A percentile compares a stretch with the other conserved stretches of the same genome.
Conservation (phyloP, 1,284 basidiomycete species). For the Leccinum pachyderme region DNA sequence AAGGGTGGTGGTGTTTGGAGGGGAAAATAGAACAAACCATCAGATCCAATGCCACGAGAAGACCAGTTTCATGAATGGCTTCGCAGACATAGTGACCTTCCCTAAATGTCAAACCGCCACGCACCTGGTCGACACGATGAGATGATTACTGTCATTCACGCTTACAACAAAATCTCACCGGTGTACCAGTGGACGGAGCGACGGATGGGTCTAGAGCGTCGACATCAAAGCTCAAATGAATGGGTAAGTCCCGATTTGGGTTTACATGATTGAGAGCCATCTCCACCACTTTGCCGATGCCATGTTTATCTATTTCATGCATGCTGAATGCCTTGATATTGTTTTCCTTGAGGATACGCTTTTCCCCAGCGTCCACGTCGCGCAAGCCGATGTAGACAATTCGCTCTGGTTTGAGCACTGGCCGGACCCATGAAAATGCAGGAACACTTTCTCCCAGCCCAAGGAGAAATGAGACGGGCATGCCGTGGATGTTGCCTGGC, state of each 20-base stretch:
- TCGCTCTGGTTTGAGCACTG: slow-evolving; percentile 67
- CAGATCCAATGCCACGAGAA: slow-evolving; percentile 87
- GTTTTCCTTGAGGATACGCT: slow-evolving; percentile 82
- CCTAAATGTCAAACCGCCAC: slow-evolving; percentile 94
- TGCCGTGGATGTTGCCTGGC: slow-evolving; percentile 93
- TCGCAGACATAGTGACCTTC: slow-evolving; percentile 99
- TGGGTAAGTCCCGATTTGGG: slow-evolving; percentile 77
- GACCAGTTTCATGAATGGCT: slow-evolving; percentile 89
- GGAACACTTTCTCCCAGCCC: slow-evolving; percentile 57
- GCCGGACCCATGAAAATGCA: slow-evolving; percentile 82
- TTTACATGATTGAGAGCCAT: slow-evolving; percentile 96
- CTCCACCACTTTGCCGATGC: slow-evolving; percentile 93
- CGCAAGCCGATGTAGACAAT: slow-evolving; percentile 95
- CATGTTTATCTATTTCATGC: slow-evolving; percentile 98
- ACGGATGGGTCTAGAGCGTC: slow-evolving; percentile 93
- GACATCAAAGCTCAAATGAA: slow-evolving; percentile 97
- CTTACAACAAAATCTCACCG: slow-evolving; percentile 47
- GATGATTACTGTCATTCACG: background rate
- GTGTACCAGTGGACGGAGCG: slow-evolving; percentile 94
- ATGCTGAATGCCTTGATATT: slow-evolving; percentile 95
- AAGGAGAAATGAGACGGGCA: slow-evolving; percentile 95
- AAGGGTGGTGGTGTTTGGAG: background rate
- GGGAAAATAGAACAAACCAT: slow-evolving; percentile 58
- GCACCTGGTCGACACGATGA: slow-evolving; percentile 50
- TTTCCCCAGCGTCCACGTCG: slow-evolving; percentile 91